Evolutionary conservation across 176 grass and related monocot species (phyloP), one percentile per base, ranked within the genome.

Genomic region (Oryza punctata): DNA sequence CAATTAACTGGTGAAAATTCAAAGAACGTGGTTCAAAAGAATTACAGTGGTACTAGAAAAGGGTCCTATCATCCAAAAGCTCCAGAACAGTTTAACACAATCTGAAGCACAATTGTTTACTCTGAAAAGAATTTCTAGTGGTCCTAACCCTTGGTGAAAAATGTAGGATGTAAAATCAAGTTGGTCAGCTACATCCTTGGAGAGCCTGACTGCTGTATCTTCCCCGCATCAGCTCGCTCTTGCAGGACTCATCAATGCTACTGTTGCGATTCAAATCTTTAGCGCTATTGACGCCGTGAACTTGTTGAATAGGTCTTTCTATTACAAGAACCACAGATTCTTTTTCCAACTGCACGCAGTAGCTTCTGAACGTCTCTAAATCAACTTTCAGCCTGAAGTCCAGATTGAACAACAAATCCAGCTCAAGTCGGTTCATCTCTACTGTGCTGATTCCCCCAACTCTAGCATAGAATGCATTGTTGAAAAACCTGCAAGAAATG

Each of bases 341-440:
- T 23, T 93, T 97, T 57, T 94, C 92, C 83, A 94, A 85, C n/a
- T 88, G 90, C 45, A 88, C 29, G 84, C 92, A 98, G 79, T 94
- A 93, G 67, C 78, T 89, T 49, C 87, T 35, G 19, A 95, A 98
- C 27, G 87, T 94, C 52, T 79, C 83, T 28, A 93, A 32, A 78
- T 91, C 76, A 43, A 93, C 92, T 84, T 88, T 94, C 63, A 98
- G 92, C 79, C 90, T 93, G 82, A 98, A 98, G 82, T 95, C 90
- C 75, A 98, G 77, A 84, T 91, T 86, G 74, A 98, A 94, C 60
- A 98, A 70, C 46, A 98, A 75, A 87, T 94, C 92, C 27, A 98
- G 71, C 50, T 94, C 95, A 18, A 98, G 85, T 10, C 79, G 84
- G 60, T 94, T 95, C 88, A 98, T 95, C 82, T 98, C 95, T 2